These are phyloP conservation scores for Stromatinia cepivora DNA, from an alignment of 2,329 filamentous ascomycete genomes.

Conservation along the genomic window DNA sequence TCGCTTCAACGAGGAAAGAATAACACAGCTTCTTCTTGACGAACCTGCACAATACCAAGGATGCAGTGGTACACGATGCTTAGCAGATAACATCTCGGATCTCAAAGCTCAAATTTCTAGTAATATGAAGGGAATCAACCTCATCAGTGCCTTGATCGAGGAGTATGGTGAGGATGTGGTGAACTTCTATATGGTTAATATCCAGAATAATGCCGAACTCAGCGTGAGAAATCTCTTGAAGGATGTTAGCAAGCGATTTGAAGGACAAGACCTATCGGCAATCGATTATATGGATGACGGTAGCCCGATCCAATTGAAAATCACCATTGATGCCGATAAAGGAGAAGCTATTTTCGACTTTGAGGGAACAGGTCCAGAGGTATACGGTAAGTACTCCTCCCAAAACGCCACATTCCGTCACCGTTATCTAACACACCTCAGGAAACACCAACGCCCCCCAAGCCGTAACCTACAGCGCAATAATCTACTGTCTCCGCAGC, in stretches of 20 bases:
- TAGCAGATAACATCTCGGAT: conserved; percentile 83
- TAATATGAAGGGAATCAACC: conserved; percentile 80
- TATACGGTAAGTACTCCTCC: conserved; percentile 57
- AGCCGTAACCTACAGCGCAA: conserved; percentile 79
- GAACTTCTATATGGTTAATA: conserved; percentile 79
- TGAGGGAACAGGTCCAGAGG: conserved; percentile 74
- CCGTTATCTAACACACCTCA: conserved; percentile 14
- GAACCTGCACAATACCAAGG: conserved; percentile 74
- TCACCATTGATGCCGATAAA: conserved; percentile 71
- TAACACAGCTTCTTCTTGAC: conserved; percentile 68
- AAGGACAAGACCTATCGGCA: conserved; percentile 69
- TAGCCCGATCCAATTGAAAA: conserved; percentile 70
- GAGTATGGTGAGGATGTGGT: conserved; percentile 79
- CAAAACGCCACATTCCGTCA: neutral
- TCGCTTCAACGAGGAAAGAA: conserved; percentile 74
- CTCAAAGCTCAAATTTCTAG: conserved; percentile 84
- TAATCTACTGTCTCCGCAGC: conserved; percentile 82
- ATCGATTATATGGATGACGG: conserved; percentile 88
- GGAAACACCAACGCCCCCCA: conserved; percentile 78
- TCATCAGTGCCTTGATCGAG: conserved; percentile 72
- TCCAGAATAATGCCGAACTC: conserved; percentile 77
- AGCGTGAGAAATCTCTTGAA: conserved; percentile 75
- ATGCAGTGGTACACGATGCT: conserved; percentile 75
- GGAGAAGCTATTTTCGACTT: conserved; percentile 81
- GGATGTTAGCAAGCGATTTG: conserved; percentile 66